A percentile compares a stretch with the other conserved stretches of the same genome.
Conservation (phyloP, 2,329 filamentous ascomycete genomes). For the Fusarium pseudoanthophilum region DNA sequence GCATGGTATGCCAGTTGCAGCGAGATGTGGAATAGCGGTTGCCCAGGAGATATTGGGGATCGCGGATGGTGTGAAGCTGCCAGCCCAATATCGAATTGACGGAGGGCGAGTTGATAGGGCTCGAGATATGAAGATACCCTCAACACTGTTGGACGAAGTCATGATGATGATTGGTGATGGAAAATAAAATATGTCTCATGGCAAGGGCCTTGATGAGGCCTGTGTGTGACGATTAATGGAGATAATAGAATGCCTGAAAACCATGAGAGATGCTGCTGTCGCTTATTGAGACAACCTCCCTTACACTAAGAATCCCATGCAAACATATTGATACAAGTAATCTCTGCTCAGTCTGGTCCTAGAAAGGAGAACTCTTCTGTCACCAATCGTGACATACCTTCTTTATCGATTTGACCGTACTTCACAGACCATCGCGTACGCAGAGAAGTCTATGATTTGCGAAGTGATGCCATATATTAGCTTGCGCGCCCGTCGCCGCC, state of each 20-base stretch:
- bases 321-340: neutral
- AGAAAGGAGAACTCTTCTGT: neutral
- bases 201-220: neutral
- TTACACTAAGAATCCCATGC: neutral
- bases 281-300: neutral
- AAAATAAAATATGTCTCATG: neutral
- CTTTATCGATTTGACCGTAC: neutral
- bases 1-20: conserved; percentile 81
- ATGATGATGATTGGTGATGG: conserved; percentile 33
- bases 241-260: conserved; percentile 1
- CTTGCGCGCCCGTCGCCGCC: conserved; percentile 36
- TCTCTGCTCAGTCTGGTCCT: neutral
- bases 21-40: conserved; percentile 71
- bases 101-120: conserved; percentile 47
- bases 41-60: conserved; percentile 67
- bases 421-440: conserved; percentile 13
- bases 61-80: conserved; percentile 54
- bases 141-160: conserved; percentile 44
- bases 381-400: neutral
- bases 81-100: conserved; percentile 54
- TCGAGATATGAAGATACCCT: conserved; percentile 33
- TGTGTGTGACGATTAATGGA: neutral
- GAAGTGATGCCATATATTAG: conserved; percentile 36
- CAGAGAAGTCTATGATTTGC: conserved; percentile 25
- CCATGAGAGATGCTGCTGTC: neutral